Evolutionary conservation across 257 asterid species (phyloP), one percentile per base, ranked within the genome.

Genomic region (Solanum okadae): DNA sequence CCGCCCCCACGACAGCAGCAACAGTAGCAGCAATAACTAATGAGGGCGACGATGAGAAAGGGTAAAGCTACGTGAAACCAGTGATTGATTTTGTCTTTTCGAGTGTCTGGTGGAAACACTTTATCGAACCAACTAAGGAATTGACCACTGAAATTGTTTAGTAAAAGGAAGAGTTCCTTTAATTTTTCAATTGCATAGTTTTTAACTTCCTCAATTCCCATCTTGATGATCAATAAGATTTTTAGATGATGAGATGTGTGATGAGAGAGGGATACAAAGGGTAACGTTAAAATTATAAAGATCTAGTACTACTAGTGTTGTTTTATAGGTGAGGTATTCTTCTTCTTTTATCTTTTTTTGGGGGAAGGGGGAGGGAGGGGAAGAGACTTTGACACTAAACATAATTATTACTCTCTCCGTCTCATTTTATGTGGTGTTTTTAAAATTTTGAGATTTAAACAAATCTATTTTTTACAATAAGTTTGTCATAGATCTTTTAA

Each of bases 21-120:
- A 18, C 87, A 87, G n/a, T 76, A 42, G 14, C 87, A 86, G 38
- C 91, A 77, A 40, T 61, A 85, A 40, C 83, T 20, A 5, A 59
- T 3, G 14, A 88, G 3, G 1, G 38, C 14, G 15, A 81, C 40
- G 33, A 70, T 44, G 40, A 88, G 85, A 6, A 27, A 88, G 10
- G 90, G 92, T 52, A 42, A 3, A 42, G 88, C 92, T 2, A 82
- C 27, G 12, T 87, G 90, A 68, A 87, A 22, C 90, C 88, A 84
- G 87, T 89, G 91, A 13, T 68, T 49, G 86, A 90, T 86, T 56
- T 77, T 85, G 22, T 67, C 88, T 42, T 33, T 27, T 8, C 90
- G 70, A 77, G 88, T 87, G 13, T 87, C 85, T 25, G 86, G 86
- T 18, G 89, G 87, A 75, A 90, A 75, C 52, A 85, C 46, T 25